These are phyloP conservation scores for Extremus antarcticus DNA, from an alignment of 495 filamentous ascomycete species.

Conservation along the genomic window DNA sequence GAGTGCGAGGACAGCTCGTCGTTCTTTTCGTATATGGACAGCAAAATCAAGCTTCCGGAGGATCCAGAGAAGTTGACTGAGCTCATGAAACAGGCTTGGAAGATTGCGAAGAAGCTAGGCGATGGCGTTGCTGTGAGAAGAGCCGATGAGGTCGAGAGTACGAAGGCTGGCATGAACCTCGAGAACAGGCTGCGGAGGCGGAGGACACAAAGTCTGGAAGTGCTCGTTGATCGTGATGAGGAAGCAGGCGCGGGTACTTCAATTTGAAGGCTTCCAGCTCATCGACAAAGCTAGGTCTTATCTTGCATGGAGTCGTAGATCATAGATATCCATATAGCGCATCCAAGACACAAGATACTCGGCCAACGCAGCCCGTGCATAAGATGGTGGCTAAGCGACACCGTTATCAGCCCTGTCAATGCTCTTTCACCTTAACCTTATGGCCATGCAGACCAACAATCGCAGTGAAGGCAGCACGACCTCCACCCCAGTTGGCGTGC, in stretches of 20 bases:
- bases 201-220: constrained; percentile 5
- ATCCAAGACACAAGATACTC: not conserved
- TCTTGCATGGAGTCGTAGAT: too few relatives aligned
- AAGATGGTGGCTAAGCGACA: too few relatives aligned
- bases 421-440: not conserved
- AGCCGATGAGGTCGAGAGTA: not conserved
- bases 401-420: too few relatives aligned
- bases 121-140: constrained; percentile 8
- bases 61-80: constrained; percentile 14
- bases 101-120: constrained; percentile 11
- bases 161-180: not conserved
- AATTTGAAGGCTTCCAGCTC: not conserved
- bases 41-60: constrained; percentile 8
- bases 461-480: not conserved
- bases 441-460: not conserved
- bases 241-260: not conserved
- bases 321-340: not conserved
- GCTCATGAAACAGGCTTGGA: constrained; percentile 15
- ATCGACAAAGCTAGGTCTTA: not conserved
- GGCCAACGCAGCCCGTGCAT: too few relatives aligned
- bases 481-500: not conserved
- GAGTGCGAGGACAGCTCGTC: constrained; percentile 40
- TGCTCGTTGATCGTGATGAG: constrained; percentile 1
- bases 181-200: not conserved
- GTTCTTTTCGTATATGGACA: constrained; percentile 15